Evolutionary conservation across 768 basidiomycete species (phyloP), one percentile per base, ranked within the genome.

Genomic region (Rhizopogon vulgaris): DNA sequence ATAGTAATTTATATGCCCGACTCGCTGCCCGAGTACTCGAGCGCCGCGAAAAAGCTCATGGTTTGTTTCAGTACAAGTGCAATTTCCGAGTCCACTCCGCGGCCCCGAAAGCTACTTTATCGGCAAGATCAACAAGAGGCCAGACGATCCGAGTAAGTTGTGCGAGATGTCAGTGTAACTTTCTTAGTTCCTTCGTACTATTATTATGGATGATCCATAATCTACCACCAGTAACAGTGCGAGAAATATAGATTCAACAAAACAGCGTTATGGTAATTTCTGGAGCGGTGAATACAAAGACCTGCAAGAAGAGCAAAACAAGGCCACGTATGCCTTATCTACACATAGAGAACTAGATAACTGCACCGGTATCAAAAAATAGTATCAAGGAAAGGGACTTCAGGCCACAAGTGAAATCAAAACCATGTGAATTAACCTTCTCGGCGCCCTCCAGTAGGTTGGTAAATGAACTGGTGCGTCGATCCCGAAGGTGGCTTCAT

Each of bases 381-480:
- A 34, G 32, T 22, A 46, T 34, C 22, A n/a, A 45, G 43, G 18
- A 32, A 34, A 46, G 14, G 22, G 18, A 34, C 45, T 30, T 22
- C 32, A 22, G 32, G 32, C 45, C 22, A 15, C 14, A 18, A 9
- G 30, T 24, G 34, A 38, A 54, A 51, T 32, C 36, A 49, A 60
- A 56, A 56, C 48, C 8, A 38, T 12, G 30, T 6, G 48, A 48
- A 28, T 51, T 43, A 51, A 55, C 54, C 67, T 55, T 62, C 63
- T 59, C 62, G 57, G 53, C 60, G 45, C 52, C 46, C 37, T 36
- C 75, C 75, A 56, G 74, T 77, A 37, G 75, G 68, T 48, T 75
- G 73, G 55, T 73, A 78, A 67, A 77, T 73, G 60, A 71, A 77
- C 51, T 72, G 73, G 58, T 76, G 74, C 2, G 59, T 60, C 28